These are phyloP conservation scores for Ophiostoma tasmaniense DNA, from an alignment of 2,329 filamentous ascomycete species.

Conservation along the genomic window DNA sequence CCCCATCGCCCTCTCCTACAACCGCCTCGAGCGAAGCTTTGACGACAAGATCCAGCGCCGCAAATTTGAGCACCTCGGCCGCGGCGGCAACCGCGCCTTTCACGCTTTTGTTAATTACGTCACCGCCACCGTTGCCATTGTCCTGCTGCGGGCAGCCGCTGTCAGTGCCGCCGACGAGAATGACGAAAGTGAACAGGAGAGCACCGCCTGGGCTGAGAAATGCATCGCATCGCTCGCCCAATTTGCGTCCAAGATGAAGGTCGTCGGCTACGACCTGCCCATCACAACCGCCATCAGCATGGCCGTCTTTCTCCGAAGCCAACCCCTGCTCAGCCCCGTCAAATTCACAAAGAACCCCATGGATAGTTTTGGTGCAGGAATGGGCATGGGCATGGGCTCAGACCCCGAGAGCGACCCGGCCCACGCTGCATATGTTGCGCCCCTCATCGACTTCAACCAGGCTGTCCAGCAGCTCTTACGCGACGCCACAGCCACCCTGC, in stretches of 20 bases:
- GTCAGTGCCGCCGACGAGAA: not conserved
- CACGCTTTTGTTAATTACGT: constrained; percentile 6
- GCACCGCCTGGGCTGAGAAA: not conserved
- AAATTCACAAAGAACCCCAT: not conserved
- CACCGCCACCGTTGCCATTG: constrained; percentile 1
- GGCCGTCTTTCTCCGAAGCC: constrained; percentile 3
- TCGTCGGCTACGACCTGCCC: constrained; percentile 6
- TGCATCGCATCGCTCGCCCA: not conserved
- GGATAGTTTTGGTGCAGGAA: not conserved
- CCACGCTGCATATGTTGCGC: not conserved
- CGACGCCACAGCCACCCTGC: constrained; percentile 4
- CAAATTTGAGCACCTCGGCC: constrained; percentile 6
- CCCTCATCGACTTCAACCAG: not conserved
- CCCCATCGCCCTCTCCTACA: constrained; percentile 6
- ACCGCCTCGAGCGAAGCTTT: constrained; percentile 5
- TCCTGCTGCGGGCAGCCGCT: not conserved
- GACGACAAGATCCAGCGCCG: constrained; percentile 9
- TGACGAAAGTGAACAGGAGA: not conserved
- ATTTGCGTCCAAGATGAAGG: constrained; percentile 7
- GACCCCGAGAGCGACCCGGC: not conserved
- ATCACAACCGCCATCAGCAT: constrained; percentile 7
- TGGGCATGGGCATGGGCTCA: not conserved
- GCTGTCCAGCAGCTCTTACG: constrained; percentile 1
- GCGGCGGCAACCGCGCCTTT: constrained; percentile 6
- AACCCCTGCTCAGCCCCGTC: not conserved